Evolutionary conservation across 345 rosid species (phyloP).

Genomic region (Draba incana): DNA sequence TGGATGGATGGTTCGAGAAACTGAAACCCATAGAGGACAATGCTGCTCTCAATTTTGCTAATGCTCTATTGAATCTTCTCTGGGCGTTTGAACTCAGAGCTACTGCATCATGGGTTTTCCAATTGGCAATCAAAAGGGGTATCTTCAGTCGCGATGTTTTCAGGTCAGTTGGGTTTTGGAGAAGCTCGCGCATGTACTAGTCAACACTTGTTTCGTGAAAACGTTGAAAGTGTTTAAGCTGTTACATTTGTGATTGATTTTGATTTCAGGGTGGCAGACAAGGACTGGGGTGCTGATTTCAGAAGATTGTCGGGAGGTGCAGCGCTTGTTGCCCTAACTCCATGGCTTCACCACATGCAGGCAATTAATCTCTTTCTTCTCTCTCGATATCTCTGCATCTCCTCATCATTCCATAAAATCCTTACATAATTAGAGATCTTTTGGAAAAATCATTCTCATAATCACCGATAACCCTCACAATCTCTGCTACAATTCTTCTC

Average conservation of each 20-base stretch:
- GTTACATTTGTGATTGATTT: constrained; percentile 18
- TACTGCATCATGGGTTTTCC: constrained; percentile 92
- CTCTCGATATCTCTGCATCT: constrained; percentile 8
- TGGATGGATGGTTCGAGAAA: constrained; percentile 68
- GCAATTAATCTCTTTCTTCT: constrained; percentile 46
- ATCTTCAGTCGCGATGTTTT: constrained; percentile 74
- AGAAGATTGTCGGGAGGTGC: constrained; percentile 94
- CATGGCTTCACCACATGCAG: constrained; percentile 99
- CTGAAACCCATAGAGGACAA: constrained; percentile 69
- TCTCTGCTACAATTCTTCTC: constrained; percentile 18
- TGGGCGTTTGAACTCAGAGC: constrained; percentile 97
- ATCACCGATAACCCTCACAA: constrained; percentile 1
- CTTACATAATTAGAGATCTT: constrained; percentile 8
- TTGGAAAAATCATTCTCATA: constrained; percentile 17
- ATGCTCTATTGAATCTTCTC: constrained; percentile 80
- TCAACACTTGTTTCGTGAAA: constrained; percentile 17
- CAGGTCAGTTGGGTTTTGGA: constrained; percentile 54
- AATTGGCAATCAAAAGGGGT: constrained; percentile 71
- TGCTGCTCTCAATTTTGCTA: constrained; percentile 88
- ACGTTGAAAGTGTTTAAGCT: neutral
- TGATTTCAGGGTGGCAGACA: constrained; percentile 82
- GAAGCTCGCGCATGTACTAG: neutral
- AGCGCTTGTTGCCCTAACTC: constrained; percentile 89
- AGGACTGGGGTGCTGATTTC: constrained; percentile 96
- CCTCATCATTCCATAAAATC: neutral